A percentile compares a stretch with the other conserved stretches of the same genome.
Evolutionary conservation across 2,329 filamentous ascomycete genomes (phyloP).

Genomic region (Colletotrichum karsti): DNA sequence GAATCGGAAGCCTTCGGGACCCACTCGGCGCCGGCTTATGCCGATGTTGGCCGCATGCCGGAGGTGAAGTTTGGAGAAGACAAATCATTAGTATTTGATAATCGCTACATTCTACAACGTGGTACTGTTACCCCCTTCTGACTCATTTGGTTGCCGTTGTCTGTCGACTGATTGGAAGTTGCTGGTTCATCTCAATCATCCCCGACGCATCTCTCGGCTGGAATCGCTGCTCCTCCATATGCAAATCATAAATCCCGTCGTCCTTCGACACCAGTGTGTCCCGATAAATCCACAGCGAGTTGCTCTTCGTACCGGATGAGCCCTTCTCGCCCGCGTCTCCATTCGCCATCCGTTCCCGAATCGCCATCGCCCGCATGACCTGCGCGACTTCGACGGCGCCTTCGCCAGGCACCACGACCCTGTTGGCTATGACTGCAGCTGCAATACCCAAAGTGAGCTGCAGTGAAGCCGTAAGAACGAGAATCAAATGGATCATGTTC

Average conservation of each 20-base stretch:
- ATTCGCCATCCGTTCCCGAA: background rate
- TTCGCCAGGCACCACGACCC: constrained; percentile 33
- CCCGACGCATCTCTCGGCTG: background rate
- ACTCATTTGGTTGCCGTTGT: background rate
- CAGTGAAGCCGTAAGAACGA: constrained; percentile 40
- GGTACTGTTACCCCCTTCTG: background rate
- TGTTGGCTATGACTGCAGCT: constrained; percentile 34
- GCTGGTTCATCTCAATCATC: constrained; percentile 22
- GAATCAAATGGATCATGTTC: constrained; percentile 40
- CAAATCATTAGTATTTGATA: too few relatives aligned
- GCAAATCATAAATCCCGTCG: constrained; percentile 23
- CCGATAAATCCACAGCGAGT: constrained; percentile 26
- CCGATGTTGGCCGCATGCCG: constrained; percentile 3
- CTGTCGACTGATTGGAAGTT: background rate
- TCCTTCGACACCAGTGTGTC: constrained; percentile 4
- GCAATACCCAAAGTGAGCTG: constrained; percentile 38
- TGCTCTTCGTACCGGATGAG: background rate
- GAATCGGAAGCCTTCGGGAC: constrained; percentile 8
- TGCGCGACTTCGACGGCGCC: constrained; percentile 27
- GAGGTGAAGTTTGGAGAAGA: background rate
- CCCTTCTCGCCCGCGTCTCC: background rate
- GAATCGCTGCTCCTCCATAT: constrained; percentile 25
- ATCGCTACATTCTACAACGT: background rate
- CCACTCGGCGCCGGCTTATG: constrained; percentile 5
- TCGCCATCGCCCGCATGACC: constrained; percentile 28